phyloP scores from a whole-genome alignment of 352 stramenopile species.

The Globisporangium barbulae region DNA sequence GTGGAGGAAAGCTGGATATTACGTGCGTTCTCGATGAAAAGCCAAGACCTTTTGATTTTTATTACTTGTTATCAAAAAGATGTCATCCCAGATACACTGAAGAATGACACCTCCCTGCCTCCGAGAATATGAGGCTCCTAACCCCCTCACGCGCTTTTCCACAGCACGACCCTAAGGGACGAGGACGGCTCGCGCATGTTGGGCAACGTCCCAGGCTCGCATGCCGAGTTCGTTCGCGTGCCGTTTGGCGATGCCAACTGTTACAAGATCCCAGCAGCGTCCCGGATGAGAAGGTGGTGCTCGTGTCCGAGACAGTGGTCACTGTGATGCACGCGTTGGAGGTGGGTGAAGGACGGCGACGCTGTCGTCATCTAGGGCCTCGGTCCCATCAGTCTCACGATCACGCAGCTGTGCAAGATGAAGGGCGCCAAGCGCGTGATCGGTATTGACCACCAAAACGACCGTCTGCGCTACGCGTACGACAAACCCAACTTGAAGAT shows the following conservation, averaged over 20 bases:
- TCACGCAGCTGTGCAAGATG: conserved; percentile 58
- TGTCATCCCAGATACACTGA: no score
- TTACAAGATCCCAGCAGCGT: conserved; percentile 50
- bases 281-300: conserved; percentile 59
- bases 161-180: no score
- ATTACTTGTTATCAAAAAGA: no score
- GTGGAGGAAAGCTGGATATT: no score
- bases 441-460: conserved; percentile 43
- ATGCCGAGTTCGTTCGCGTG: conserved; percentile 76
- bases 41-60: no score
- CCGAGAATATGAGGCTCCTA: no score
- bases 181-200: conserved; percentile 45
- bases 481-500: conserved; percentile 62
- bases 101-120: no score
- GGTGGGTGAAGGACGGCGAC: conserved; percentile 36
- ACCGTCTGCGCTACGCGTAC: conserved; percentile 54
- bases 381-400: conserved; percentile 52
- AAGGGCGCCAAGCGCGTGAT: conserved; percentile 60
- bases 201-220: conserved; percentile 57
- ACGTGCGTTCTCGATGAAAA: no score
- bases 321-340: conserved; percentile 62
- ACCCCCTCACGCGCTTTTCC: no score
- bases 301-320: conserved; percentile 54
- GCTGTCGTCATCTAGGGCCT: conserved; percentile 69
- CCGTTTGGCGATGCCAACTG: conserved; percentile 72